phyloP scores from a whole-genome alignment of 129 eudicot species.

The Tanacetum coccineum region DNA sequence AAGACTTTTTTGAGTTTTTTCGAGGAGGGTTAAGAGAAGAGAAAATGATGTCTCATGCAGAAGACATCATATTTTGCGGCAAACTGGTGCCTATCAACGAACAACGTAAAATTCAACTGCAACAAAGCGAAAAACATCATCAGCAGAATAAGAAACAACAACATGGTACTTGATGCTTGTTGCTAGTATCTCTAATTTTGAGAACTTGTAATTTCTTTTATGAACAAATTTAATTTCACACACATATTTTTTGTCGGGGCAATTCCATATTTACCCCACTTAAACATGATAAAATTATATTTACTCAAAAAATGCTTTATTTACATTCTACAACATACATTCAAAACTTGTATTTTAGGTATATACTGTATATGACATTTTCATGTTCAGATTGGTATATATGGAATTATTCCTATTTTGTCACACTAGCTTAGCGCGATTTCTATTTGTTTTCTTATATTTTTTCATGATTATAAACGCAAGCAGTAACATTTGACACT shows the following conservation, averaged over 20 bases:
- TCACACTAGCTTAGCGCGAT: background rate
- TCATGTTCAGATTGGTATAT: no score
- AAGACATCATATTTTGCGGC: conserved; percentile 71
- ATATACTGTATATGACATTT: no score
- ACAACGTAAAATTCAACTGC: background rate
- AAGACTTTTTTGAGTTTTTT: conserved; percentile 59
- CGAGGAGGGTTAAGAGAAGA: conserved; percentile 21
- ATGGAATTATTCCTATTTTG: no score
- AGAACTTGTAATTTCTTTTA: no score
- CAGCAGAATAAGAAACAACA: conserved; percentile 1
- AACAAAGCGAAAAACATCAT: background rate
- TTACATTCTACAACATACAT: no score
- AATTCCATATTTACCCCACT: no score
- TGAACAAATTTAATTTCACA: background rate
- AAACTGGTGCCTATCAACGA: conserved; percentile 54
- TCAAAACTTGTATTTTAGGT: no score
- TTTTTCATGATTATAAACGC: background rate
- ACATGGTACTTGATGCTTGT: background rate
- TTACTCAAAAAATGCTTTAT: no score
- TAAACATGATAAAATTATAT: no score
- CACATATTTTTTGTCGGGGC: background rate
- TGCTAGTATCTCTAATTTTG: no score
- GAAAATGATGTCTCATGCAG: conserved; percentile 52
- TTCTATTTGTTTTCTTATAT: background rate
- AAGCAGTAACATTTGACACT: background rate